phyloP scores from a whole-genome alignment of 2,329 filamentous ascomycete genomes.

The Calonectria hongkongensis region DNA sequence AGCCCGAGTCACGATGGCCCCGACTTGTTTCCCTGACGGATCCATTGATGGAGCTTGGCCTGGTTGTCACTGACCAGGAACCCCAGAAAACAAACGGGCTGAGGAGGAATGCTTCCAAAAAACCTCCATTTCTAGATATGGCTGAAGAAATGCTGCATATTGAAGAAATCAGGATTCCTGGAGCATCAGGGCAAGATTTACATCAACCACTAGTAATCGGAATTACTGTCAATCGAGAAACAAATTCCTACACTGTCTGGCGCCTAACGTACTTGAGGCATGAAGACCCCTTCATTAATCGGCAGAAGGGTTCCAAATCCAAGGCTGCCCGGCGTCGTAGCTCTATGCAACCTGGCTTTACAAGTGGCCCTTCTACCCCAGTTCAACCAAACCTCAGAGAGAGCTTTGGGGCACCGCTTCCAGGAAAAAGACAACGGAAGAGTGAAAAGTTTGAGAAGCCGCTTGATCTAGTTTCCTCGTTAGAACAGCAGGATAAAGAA shows the following conservation, averaged over 20 bases:
- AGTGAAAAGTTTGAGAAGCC: conserved; percentile 71
- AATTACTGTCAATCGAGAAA: conserved; percentile 86
- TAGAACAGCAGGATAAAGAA: conserved; percentile 80
- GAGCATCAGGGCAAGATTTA: conserved; percentile 58
- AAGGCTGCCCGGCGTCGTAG: conserved; percentile 73
- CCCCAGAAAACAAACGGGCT: conserved; percentile 56
- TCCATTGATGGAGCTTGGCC: conserved; percentile 88
- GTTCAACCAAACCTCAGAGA: conserved; percentile 83
- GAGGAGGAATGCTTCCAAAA: conserved; percentile 61
- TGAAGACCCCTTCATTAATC: conserved; percentile 73
- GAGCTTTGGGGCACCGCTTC: conserved; percentile 79
- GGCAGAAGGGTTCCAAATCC: conserved; percentile 67
- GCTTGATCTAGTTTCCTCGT: conserved; percentile 79
- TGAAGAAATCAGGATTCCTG: conserved; percentile 78
- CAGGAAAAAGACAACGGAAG: conserved; percentile 72
- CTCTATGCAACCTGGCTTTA: conserved; percentile 80
- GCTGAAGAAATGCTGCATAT: conserved; percentile 91
- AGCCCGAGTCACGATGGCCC: conserved; percentile 78
- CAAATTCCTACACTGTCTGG: conserved; percentile 89
- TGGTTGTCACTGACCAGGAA: conserved; percentile 81
- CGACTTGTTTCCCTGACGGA: conserved; percentile 89
- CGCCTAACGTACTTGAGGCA: conserved; percentile 85
- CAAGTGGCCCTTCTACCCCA: conserved; percentile 86
- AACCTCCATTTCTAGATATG: conserved; percentile 78
- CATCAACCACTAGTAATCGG: conserved; percentile 80